Evolutionary conservation across 129 eudicot species (phyloP).

Genomic region (Daucus carota): DNA sequence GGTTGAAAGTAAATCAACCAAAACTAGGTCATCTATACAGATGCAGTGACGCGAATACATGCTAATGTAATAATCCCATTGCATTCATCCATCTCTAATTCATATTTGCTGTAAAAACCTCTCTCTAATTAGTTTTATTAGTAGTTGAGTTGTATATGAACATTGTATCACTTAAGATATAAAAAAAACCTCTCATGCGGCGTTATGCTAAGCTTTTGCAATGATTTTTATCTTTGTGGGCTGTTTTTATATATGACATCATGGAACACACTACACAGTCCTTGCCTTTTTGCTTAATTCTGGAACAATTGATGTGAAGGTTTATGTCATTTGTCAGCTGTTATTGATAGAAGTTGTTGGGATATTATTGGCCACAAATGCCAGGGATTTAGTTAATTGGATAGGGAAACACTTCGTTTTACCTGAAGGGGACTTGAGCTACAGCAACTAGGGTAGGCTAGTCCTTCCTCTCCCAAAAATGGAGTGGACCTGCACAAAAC

Average conservation of each 20-base stretch:
- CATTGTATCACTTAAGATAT: neutral
- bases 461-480: neutral
- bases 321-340: constrained; percentile 5
- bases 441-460: neutral
- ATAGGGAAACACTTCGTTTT: neutral
- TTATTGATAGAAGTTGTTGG: neutral
- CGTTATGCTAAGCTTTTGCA: neutral
- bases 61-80: neutral
- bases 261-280: neutral
- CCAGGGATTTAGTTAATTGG: neutral
- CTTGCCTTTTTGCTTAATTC: neutral
- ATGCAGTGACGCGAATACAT: neutral
- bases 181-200: neutral
- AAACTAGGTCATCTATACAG: neutral
- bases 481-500: neutral
- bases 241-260: neutral
- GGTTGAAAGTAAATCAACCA: neutral
- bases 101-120: neutral
- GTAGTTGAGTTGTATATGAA: neutral
- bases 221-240: neutral
- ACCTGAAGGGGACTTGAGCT: constrained; percentile 9
- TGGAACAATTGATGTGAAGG: neutral
- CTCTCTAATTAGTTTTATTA: neutral
- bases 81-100: neutral
- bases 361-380: neutral